These are phyloP conservation scores for Mallotus repandus DNA, from an alignment of 441 rosid species.

Conservation along the genomic window DNA sequence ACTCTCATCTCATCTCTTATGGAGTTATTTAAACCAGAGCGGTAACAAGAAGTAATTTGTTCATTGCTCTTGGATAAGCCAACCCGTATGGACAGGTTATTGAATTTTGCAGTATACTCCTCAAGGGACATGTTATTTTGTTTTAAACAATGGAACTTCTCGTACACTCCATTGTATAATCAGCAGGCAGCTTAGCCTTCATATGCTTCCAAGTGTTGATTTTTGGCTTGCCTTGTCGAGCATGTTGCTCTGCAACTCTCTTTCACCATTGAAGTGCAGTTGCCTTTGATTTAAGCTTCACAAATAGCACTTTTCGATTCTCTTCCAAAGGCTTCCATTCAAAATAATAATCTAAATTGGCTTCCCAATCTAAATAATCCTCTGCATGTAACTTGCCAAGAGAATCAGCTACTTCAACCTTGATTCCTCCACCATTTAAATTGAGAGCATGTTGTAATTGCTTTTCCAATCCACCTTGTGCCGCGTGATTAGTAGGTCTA, in stretches of 20 bases:
- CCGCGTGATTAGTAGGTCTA: background rate
- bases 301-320: background rate
- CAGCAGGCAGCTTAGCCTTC: background rate
- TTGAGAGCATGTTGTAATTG: background rate
- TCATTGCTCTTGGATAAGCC: background rate
- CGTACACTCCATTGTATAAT: background rate
- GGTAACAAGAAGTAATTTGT: background rate
- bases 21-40: background rate
- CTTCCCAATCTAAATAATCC: slow-evolving; percentile 5
- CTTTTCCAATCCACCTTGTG: background rate
- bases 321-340: background rate
- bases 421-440: background rate
- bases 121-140: background rate
- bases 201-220: slow-evolving; percentile 11
- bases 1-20: background rate
- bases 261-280: too few relatives aligned
- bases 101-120: too few relatives aligned
- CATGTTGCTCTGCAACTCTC: background rate
- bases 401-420: background rate
- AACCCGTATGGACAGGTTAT: background rate
- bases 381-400: background rate
- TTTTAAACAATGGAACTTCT: background rate
- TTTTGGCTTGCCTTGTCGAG: background rate
- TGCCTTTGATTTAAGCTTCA: too few relatives aligned
- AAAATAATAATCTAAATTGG: slow-evolving; percentile 1